Conservation (phyloP, 2,329 filamentous ascomycete species). For the Basipetospora chlamydospora region DNA sequence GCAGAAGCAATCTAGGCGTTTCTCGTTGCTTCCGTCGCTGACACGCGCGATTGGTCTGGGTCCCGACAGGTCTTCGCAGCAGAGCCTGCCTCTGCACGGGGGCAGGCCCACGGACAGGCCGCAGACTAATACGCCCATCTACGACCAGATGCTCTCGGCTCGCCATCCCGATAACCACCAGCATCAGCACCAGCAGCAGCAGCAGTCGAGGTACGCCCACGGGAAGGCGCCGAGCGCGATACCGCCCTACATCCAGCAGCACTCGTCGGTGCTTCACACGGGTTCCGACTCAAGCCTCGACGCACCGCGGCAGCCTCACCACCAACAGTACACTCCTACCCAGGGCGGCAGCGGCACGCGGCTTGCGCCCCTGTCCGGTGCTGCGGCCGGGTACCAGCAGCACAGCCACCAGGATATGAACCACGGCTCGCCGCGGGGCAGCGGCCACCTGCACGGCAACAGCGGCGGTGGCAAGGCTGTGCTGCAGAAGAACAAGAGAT, state of each 20-base stretch:
- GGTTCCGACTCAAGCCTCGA: slow-evolving; percentile 42
- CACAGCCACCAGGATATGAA: too few relatives aligned
- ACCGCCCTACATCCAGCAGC: slow-evolving; percentile 29
- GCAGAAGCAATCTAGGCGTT: slow-evolving; percentile 47
- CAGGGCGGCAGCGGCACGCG: too few relatives aligned
- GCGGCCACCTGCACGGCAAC: too few relatives aligned
- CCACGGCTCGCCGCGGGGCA: too few relatives aligned
- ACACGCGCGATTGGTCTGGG: slow-evolving; percentile 46
- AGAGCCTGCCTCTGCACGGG: slow-evolving; percentile 28
- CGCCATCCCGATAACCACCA: background rate
- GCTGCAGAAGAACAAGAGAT: slow-evolving; percentile 75
- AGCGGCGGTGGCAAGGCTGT: slow-evolving; percentile 39
- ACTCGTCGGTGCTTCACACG: slow-evolving; percentile 29
- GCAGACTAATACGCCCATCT: slow-evolving; percentile 5
- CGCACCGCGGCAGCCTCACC: slow-evolving; percentile 26
- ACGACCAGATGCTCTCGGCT: slow-evolving; percentile 3
- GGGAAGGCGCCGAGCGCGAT: slow-evolving; percentile 26
- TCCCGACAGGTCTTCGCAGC: slow-evolving; percentile 34
- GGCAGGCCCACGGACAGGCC: background rate
- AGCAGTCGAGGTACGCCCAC: slow-evolving; percentile 8
- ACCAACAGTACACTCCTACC: too few relatives aligned
- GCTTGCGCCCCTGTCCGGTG: too few relatives aligned
- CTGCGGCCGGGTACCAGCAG: too few relatives aligned
- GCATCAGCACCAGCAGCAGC: slow-evolving; percentile 1
- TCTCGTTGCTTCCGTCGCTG: slow-evolving; percentile 56